phyloP scores from a whole-genome alignment of 1,284 basidiomycete species.

The Ustilago nuda region DNA sequence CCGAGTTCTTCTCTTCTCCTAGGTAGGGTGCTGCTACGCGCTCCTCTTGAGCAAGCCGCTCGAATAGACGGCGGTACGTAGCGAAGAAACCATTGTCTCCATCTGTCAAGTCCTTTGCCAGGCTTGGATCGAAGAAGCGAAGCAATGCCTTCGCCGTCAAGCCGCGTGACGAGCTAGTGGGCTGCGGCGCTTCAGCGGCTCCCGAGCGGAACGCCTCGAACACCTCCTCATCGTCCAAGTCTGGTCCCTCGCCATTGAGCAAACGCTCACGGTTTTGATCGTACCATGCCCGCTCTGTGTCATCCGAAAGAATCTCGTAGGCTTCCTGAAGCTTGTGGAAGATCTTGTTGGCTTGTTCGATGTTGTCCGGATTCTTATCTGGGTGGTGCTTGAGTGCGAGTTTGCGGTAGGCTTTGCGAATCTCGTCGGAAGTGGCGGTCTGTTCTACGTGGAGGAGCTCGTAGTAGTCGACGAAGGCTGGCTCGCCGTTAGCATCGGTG shows the following conservation, averaged over 20 bases:
- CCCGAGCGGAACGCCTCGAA: slow-evolving; percentile 86
- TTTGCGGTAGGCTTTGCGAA: slow-evolving; percentile 66
- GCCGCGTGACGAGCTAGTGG: slow-evolving; percentile 80
- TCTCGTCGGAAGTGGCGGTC: slow-evolving; percentile 62
- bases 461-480: slow-evolving; percentile 65
- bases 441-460: slow-evolving; percentile 63
- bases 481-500: slow-evolving; percentile 36
- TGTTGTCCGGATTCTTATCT: slow-evolving; percentile 73
- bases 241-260: slow-evolving; percentile 55
- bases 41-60: slow-evolving; percentile 86
- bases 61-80: slow-evolving; percentile 89
- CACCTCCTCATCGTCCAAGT: slow-evolving; percentile 60
- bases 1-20: slow-evolving; percentile 66
- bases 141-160: slow-evolving; percentile 83
- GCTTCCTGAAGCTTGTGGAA: slow-evolving; percentile 93
- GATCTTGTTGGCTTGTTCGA: slow-evolving; percentile 85
- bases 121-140: slow-evolving; percentile 83
- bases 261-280: slow-evolving; percentile 89
- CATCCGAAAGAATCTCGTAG: slow-evolving; percentile 78
- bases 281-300: slow-evolving; percentile 91
- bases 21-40: slow-evolving; percentile 72
- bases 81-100: slow-evolving; percentile 79
- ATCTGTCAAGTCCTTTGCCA: slow-evolving; percentile 76
- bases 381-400: slow-evolving; percentile 70
- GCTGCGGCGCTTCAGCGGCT: slow-evolving; percentile 66